Evolutionary conservation across 768 basidiomycete genomes (phyloP).

Genomic region (Lactarius pseudohatsudake): DNA sequence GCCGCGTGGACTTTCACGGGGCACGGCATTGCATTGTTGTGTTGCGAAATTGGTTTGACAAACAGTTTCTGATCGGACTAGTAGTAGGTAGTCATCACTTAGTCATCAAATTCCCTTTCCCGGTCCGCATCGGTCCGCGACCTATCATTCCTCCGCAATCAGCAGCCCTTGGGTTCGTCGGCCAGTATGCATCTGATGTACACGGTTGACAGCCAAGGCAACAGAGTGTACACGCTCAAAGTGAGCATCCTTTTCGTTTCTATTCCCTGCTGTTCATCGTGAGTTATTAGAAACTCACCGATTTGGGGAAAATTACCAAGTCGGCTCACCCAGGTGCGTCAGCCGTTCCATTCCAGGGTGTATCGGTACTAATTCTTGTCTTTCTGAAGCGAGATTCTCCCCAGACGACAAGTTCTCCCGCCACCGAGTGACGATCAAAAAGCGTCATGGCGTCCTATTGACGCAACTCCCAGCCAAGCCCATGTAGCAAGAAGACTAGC

Average conservation of each 20-base stretch:
- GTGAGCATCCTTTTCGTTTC: slow-evolving; percentile 43
- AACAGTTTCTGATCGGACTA: slow-evolving; percentile 1
- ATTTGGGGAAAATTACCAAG: slow-evolving; percentile 81
- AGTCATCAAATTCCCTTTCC: neutral
- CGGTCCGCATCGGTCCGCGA: neutral
- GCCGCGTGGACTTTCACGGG: slow-evolving; percentile 11
- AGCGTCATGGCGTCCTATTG: slow-evolving; percentile 82
- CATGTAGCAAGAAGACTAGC: slow-evolving; percentile 45
- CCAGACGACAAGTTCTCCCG: slow-evolving; percentile 99
- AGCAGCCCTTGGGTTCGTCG: neutral
- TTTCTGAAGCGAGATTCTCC: slow-evolving; percentile 84
- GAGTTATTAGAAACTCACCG: slow-evolving; percentile 72
- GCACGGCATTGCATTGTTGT: slow-evolving; percentile 13
- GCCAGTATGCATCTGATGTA: slow-evolving; percentile 96
- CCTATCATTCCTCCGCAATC: neutral
- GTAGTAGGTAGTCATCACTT: neutral
- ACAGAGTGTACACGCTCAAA: slow-evolving; percentile 90
- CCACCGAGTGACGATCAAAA: slow-evolving; percentile 96
- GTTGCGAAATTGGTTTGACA: slow-evolving; percentile 8
- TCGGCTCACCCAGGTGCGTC: slow-evolving; percentile 93
- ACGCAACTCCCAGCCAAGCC: slow-evolving; percentile 91
- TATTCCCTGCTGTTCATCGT: neutral
- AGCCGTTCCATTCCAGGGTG: neutral
- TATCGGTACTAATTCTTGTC: slow-evolving; percentile 4
- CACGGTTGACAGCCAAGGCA: slow-evolving; percentile 70